These are phyloP conservation scores for Kodamaea fungicola DNA, from an alignment of 1,139 yeast species.

Conservation along the genomic window DNA sequence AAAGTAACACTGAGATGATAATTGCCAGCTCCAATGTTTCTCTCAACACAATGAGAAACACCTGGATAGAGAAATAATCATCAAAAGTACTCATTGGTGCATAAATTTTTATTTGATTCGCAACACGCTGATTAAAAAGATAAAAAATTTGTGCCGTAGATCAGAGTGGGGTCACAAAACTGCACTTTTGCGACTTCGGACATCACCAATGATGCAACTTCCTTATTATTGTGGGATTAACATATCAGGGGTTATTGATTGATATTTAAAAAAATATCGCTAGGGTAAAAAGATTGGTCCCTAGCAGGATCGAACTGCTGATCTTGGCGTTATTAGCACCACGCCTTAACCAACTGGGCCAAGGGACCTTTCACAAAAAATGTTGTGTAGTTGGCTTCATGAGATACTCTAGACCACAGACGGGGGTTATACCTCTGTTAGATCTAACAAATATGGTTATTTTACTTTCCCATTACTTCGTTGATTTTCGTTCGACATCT, in stretches of 20 bases:
- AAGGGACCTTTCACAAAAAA: slow-evolving; percentile 50
- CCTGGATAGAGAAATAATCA: slow-evolving; percentile 40
- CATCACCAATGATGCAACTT: background rate
- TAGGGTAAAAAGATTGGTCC: slow-evolving; percentile 45
- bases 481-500: too few species aligned
- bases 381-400: too few species aligned
- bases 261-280: too few species aligned
- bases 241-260: too few species aligned
- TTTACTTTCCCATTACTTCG: too few species aligned
- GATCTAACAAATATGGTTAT: too few species aligned
- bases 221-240: too few species aligned
- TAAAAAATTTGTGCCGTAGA: background rate
- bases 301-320: slow-evolving; percentile 88
- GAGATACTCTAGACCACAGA: too few species aligned
- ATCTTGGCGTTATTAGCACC: slow-evolving; percentile 86
- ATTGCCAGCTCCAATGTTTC: slow-evolving; percentile 47
- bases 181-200: slow-evolving; percentile 2
- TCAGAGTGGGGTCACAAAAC: background rate
- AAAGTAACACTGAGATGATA: slow-evolving; percentile 41
- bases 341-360: slow-evolving; percentile 92
- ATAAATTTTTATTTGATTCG: too few species aligned
- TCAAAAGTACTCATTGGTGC: background rate
- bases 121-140: background rate
- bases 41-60: slow-evolving; percentile 42
- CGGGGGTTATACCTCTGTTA: too few species aligned